These are phyloP conservation scores for Chrysosporium queenslandicum DNA, from an alignment of 2,329 filamentous ascomycete genomes.

Conservation along the genomic window DNA sequence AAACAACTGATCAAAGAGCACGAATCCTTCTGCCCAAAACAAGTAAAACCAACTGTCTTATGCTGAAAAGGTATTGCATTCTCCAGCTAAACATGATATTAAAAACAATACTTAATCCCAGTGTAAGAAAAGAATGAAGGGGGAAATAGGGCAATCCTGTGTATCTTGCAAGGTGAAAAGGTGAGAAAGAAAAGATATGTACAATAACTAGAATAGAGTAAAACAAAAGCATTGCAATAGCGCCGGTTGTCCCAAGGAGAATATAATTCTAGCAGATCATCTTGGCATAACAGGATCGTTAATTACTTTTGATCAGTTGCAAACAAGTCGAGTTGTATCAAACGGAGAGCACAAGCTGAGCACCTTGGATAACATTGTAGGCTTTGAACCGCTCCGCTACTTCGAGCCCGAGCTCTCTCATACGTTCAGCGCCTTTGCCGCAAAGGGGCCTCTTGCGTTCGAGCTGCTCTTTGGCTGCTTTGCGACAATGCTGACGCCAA, in stretches of 20 bases:
- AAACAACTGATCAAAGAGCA: too few species aligned
- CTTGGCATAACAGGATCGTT: neutral
- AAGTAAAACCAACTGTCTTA: neutral
- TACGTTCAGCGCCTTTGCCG: slow-evolving; percentile 82
- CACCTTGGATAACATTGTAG: slow-evolving; percentile 44
- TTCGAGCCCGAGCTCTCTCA: slow-evolving; percentile 82
- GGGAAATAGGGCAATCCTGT: slow-evolving; percentile 12
- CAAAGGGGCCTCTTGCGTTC: slow-evolving; percentile 59
- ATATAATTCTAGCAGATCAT: neutral
- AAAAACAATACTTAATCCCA: neutral
- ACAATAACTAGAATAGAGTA: slow-evolving; percentile 1
- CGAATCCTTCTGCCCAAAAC: neutral
- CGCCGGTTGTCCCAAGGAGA: neutral
- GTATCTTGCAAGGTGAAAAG: slow-evolving; percentile 7
- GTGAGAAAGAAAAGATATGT: slow-evolving; percentile 9
- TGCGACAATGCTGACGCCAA: slow-evolving; percentile 78
- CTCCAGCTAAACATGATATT: neutral
- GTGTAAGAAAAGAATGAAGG: slow-evolving; percentile 8
- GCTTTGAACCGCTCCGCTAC: slow-evolving; percentile 73
- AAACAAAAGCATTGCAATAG: neutral
- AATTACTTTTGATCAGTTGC: neutral
- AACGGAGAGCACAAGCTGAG: slow-evolving; percentile 62
- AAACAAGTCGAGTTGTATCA: slow-evolving; percentile 27
- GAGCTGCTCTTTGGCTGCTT: slow-evolving; percentile 57
- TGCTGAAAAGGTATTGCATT: neutral